Evolutionary conservation across 495 filamentous ascomycete genomes (phyloP), one percentile per base, ranked within the genome.

Genomic region (Penicillium robsamsonii): DNA sequence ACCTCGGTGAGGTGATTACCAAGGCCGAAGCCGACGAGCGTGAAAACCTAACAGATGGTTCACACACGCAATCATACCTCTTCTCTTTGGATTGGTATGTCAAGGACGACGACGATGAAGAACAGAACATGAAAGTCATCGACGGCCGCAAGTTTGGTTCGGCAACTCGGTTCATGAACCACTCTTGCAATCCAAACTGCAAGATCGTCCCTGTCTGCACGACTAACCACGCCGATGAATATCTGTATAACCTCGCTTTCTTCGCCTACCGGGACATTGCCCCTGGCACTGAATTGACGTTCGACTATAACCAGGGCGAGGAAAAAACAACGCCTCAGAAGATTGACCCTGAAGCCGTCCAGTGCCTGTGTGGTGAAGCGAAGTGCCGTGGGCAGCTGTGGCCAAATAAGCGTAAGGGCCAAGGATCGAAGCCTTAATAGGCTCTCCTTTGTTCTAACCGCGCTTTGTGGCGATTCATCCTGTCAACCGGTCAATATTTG

Each of bases 1-100:
- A 97, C 58, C 84, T 91, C 13, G 93, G 93, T 1, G 93, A 97
- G 67, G 82, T 96, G 25, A 88, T 97, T 57, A 90, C 88, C 0
- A 75, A 80, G 22, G 69, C 81, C 10, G 85, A 87, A 66, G 88
- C 92, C 3, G 80, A 86, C 24, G 61, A 72, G 2, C 85, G 94
- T 7, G 86, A 91, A 27, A 71, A 65, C 2, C 67, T 70, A 33
- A 76, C 80, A 27, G 55, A 68, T 65, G 50, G 75, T 58, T 63
- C 72, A 3, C 58, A 64, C 17, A 57, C 56, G 0, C 61, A 75
- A 53, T 85, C 83, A 0, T 97, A 96, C 63, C 79, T 97, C 1
- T 96, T 96, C 68, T 81, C 79, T 4, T 81, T 97, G 5, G 93
- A 98, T 67, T 96, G 90, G 65, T 89, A 88, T 59, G 75, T 75